These are phyloP conservation scores for Mycothermus thermophilus DNA, from an alignment of 495 filamentous ascomycete species.

Conservation along the genomic window DNA sequence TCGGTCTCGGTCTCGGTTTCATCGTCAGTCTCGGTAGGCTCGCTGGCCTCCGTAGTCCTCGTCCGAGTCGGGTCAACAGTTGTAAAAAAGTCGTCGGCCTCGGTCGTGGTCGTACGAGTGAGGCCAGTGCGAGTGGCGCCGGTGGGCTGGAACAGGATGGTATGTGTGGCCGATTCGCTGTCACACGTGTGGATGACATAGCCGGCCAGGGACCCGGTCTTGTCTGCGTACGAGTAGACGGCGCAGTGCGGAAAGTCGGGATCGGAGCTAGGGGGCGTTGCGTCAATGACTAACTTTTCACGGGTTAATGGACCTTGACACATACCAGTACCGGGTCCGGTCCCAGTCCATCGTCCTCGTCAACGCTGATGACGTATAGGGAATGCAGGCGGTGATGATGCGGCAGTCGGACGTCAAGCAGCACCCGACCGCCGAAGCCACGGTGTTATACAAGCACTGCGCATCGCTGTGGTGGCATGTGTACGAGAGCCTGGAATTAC, in stretches of 20 bases:
- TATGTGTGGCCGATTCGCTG: neutral
- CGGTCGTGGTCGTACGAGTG: neutral
- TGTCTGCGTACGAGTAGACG: neutral
- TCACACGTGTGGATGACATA: neutral
- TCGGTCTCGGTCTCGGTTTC: no score
- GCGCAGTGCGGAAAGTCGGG: neutral
- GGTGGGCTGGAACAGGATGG: neutral
- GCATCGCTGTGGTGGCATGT: no score
- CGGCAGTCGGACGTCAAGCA: constrained; percentile 3
- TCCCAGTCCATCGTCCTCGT: neutral
- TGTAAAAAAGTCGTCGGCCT: no score
- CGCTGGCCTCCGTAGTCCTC: no score
- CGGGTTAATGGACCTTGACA: neutral
- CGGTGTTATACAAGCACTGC: constrained; percentile 6
- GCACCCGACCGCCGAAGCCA: constrained; percentile 6
- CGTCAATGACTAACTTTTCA: neutral
- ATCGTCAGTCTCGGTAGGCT: no score
- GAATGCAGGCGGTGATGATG: constrained; percentile 4
- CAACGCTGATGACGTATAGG: neutral
- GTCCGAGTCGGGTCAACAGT: no score
- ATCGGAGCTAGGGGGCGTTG: neutral
- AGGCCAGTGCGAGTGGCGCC: neutral
- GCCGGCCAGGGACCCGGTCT: neutral
- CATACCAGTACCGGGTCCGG: constrained; percentile 8
- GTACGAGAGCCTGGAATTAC: no score